Base-by-base conservation (phyloP, 345 rosid genomes). In the Eucalyptus cloeziana region DNA sequence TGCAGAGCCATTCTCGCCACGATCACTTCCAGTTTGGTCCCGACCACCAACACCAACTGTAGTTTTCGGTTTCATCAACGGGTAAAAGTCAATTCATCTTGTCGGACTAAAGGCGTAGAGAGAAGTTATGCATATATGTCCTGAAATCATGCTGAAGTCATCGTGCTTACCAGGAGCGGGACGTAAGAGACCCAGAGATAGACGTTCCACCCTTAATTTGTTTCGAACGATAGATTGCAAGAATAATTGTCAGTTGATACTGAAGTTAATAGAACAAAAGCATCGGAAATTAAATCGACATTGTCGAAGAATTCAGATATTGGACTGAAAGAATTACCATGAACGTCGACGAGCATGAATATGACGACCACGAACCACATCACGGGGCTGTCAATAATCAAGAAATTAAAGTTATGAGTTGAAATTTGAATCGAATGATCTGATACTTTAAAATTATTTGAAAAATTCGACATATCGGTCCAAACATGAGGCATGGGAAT, bases 291-390 rank as follows among this genome's bases (percentile, higher is more conserved):
- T 22, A 25, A 44, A 13, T 45, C 27, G 19, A 71, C 1, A 22
- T 19, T 37, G 33, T 85, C 6, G 7, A 71, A 22, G 13, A 76
- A 19, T 90, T 51, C 94, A 91, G 47, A 40, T 0, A 21, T 11
- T 21, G 30, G 47, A 40, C 5, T 3, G 3, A 76, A 22, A 40
- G 4, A 40, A 40, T 76, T 90, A 97, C 99, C 98, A 31, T 93
- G 94, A 19, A 97, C 95, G 62, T 94, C 95, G 33, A 95, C 87
- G 25, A 97, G 92, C 95, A 97, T 87, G 89, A 97, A 93, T 89
- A 97, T 71, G 40, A 95, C 95, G 51, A 96, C 96, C 79, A 91
- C 25, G 86, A 95, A 86, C 99, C 99, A 97, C 95, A 97, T 94
- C 3, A 91, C 33, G 6, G 96, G 97, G 91, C 95, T 95, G 96